A percentile compares a stretch with the other conserved stretches of the same genome.
Conservation (phyloP, 1,139 yeast genomes). For the Candida frijolesensis region DNA sequence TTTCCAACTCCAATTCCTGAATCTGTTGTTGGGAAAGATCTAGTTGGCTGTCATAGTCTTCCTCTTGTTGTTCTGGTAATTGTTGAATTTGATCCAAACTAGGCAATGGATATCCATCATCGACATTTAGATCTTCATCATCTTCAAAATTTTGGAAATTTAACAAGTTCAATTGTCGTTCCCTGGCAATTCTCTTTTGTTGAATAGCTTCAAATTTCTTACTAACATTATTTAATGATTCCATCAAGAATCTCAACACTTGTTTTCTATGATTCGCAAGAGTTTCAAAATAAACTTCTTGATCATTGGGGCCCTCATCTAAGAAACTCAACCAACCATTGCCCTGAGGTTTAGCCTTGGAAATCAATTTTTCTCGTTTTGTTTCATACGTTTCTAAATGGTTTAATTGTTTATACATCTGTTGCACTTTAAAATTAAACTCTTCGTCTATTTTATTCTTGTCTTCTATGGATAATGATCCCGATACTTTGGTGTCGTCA, state of each 20-base stretch:
- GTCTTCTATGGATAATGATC: slow-evolving; percentile 41
- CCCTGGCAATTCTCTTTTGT: slow-evolving; percentile 43
- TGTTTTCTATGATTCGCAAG: slow-evolving; percentile 39
- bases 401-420: slow-evolving; percentile 51
- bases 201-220: slow-evolving; percentile 44
- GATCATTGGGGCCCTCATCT: slow-evolving; percentile 28
- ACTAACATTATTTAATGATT: slow-evolving; percentile 34
- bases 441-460: slow-evolving; percentile 60
- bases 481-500: slow-evolving; percentile 24
- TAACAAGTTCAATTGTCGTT: slow-evolving; percentile 39
- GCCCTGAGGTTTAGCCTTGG: slow-evolving; percentile 11
- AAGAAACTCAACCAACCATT: slow-evolving; percentile 27
- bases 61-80: slow-evolving; percentile 8
- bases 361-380: slow-evolving; percentile 34
- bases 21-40: slow-evolving; percentile 53
- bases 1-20: slow-evolving; percentile 71
- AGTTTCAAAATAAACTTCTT: slow-evolving; percentile 27
- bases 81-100: slow-evolving; percentile 7
- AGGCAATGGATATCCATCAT: slow-evolving; percentile 1
- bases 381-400: slow-evolving; percentile 53
- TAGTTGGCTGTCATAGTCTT: background rate
- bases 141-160: slow-evolving; percentile 47
- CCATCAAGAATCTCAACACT: slow-evolving; percentile 41
- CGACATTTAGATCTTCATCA: slow-evolving; percentile 23
- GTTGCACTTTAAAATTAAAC: slow-evolving; percentile 51